Base-by-base conservation (phyloP, 257 asterid species). In the Sherardia arvensis region DNA sequence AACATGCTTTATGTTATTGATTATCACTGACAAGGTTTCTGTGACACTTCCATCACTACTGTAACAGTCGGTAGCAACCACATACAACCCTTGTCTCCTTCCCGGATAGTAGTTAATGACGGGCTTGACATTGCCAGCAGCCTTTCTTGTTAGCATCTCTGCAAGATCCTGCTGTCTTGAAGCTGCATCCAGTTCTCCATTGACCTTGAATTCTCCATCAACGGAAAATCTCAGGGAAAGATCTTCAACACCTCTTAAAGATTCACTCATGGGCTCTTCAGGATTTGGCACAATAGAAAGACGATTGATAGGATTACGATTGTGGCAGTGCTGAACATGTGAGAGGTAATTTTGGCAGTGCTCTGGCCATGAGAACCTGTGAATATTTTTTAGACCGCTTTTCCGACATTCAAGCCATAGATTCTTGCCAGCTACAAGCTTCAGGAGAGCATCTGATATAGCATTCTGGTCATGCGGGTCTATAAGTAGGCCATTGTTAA, bases 351-450 rank as follows among this genome's bases (percentile, higher is more conserved):
- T 83, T 32, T 67, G 81, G 70, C 90, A 85, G 71, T 83, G 94
- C 76, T 85, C 90, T 40, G 83, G 83, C 94, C 94, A 83, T 58
- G 90, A 83, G 79, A 83, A 86, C 53, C 49, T 71, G 59, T 83
- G 90, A 75, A 86, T 83, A 45, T 83, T 74, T 69, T 77, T 81
- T 49, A 85, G 75, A 36, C 94, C 94, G 62, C 74, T 77, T 75
- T 76, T 79, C 36, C 79, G 84, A 71, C 90, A 85, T 47, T 79
- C 86, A 59, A 74, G 69, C 90, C 94, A 83, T 60, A 77, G 87
- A 75, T 68, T 73, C 60, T 81, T 85, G 69, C 81, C 87, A 64
- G 87, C 83, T 8, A 83, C 84, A 47, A 83, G 94, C 79, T 79
- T 85, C 63, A 85, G 76, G 62, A 83, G 87, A 63, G 90, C 87